A percentile compares a stretch with the other conserved stretches of the same genome.
Conservation (phyloP, 139 green algal species). For the Coelastrella sp. region DNA sequence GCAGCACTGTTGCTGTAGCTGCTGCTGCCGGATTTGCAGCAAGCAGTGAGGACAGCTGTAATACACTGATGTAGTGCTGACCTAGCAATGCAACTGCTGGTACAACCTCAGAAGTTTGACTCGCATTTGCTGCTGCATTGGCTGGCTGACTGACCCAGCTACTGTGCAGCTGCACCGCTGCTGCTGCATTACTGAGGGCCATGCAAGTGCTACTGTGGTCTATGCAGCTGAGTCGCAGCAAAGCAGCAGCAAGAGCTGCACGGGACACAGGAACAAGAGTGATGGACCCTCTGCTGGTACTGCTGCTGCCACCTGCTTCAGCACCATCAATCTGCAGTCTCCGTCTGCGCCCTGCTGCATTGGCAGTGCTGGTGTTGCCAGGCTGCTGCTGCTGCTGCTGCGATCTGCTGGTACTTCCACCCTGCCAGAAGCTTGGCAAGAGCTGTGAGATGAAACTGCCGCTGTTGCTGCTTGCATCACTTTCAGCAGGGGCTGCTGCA, state of each 20-base stretch:
- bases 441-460: constrained; percentile 11
- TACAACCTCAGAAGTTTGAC: background rate
- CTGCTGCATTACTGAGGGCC: constrained; percentile 17
- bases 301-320: background rate
- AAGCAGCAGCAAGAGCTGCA: background rate
- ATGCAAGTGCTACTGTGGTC: background rate
- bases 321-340: background rate
- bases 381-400: constrained; percentile 42
- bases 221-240: constrained; percentile 11
- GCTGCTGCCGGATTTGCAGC: background rate
- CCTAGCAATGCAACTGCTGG: background rate
- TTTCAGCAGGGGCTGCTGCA: background rate
- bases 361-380: background rate
- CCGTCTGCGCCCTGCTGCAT: background rate
- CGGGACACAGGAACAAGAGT: background rate
- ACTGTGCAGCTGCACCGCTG: background rate
- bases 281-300: background rate
- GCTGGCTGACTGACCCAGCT: background rate
- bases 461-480: background rate
- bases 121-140: background rate
- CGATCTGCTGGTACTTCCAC: background rate
- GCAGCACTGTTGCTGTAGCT: background rate
- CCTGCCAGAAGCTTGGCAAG: background rate
- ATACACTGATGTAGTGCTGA: no score
- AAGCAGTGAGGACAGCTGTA: background rate